Evolutionary conservation across 208 protist species (phyloP).

Genomic region (Acanthamoeba quina): DNA sequence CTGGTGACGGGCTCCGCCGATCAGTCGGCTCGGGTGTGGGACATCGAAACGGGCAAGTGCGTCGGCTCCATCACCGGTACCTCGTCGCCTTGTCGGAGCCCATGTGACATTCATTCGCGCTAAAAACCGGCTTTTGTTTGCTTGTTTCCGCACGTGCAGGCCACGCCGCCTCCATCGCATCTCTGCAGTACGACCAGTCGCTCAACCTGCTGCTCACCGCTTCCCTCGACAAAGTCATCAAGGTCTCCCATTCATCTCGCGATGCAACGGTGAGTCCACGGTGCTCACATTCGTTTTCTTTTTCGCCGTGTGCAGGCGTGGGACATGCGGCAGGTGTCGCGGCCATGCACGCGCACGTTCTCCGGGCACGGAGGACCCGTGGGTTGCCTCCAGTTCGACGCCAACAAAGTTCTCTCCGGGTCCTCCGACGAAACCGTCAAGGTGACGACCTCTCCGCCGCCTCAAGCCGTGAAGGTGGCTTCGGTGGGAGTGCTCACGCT

Average conservation of each 20-base stretch:
- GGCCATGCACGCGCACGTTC: conserved; percentile 24
- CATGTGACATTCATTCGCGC: neutral
- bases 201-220: conserved; percentile 15
- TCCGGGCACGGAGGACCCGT: conserved; percentile 42
- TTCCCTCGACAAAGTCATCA: conserved; percentile 36
- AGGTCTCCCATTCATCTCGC: neutral
- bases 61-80: conserved; percentile 10
- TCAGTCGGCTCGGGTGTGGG: conserved; percentile 8
- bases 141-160: neutral
- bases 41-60: conserved; percentile 29
- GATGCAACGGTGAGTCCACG: too few species aligned
- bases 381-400: conserved; percentile 46
- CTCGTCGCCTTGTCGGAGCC: neutral
- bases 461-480: neutral
- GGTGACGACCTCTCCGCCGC: neutral
- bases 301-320: neutral
- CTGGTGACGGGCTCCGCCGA: conserved; percentile 37
- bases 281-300: neutral
- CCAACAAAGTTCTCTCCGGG: conserved; percentile 24
- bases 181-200: conserved; percentile 15
- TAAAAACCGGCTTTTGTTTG: neutral
- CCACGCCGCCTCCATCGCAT: conserved; percentile 13
- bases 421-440: conserved; percentile 54
- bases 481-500: neutral
- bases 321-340: conserved; percentile 26